Evolutionary conservation across 257 asterid genomes (phyloP).

Genomic region (Cinchona pubescens): DNA sequence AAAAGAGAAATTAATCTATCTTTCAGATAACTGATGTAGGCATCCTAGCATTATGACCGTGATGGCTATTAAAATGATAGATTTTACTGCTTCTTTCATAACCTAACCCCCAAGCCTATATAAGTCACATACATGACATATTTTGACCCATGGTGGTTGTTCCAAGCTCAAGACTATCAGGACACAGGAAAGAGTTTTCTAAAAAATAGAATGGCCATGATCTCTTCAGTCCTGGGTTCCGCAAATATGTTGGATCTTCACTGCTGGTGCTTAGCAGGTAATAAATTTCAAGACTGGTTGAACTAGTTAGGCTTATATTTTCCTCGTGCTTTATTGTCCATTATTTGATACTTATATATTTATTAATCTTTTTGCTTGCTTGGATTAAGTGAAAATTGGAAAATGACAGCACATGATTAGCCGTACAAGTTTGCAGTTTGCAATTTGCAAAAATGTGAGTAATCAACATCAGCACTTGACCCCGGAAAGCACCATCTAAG

Average conservation of each 20-base stretch:
- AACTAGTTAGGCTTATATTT: neutral
- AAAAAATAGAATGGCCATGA: neutral
- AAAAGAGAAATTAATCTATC: neutral
- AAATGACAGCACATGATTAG: neutral
- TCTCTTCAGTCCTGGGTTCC: neutral
- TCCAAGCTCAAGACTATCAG: neutral
- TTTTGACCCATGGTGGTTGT: neutral
- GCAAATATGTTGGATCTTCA: conserved; percentile 1
- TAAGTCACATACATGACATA: neutral
- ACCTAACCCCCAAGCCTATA: neutral
- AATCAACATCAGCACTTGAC: neutral
- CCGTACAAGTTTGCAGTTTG: too few relatives aligned
- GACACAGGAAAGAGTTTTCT: too few relatives aligned
- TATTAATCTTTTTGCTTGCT: neutral
- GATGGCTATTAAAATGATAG: neutral
- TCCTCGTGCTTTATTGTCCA: neutral
- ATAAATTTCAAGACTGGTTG: neutral
- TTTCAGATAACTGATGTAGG: neutral
- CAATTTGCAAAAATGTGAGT: conserved; percentile 4
- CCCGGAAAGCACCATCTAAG: neutral
- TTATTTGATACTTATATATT: too few relatives aligned
- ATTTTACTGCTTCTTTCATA: neutral
- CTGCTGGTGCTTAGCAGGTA: neutral
- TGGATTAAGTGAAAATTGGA: too few relatives aligned
- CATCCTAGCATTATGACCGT: neutral